A percentile compares a stretch with the other conserved stretches of the same genome.
These are phyloP conservation scores for Talaromyces albobiverticillius DNA, from an alignment of 2,329 filamentous ascomycete species.

Conservation along the genomic window DNA sequence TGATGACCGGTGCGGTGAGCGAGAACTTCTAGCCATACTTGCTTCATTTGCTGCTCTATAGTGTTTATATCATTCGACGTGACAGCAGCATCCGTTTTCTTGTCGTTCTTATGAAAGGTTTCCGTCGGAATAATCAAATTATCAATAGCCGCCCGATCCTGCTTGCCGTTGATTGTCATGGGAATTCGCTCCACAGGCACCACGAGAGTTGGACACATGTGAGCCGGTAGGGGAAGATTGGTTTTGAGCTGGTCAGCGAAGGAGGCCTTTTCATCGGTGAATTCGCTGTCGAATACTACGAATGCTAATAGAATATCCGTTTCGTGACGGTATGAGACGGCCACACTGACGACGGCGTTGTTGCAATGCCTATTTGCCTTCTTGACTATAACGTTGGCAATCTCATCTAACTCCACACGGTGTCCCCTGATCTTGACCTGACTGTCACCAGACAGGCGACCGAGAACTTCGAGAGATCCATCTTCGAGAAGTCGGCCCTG, in stretches of 20 bases:
- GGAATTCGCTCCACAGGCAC: slow-evolving; percentile 26
- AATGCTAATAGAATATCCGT: too few species aligned
- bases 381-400: slow-evolving; percentile 19
- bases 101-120: too few species aligned
- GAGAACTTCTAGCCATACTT: slow-evolving; percentile 21
- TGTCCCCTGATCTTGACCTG: slow-evolving; percentile 42
- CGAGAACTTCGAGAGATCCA: slow-evolving; percentile 31
- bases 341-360: slow-evolving; percentile 20
- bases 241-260: slow-evolving; percentile 15
- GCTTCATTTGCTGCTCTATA: slow-evolving; percentile 6
- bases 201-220: slow-evolving; percentile 34
- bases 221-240: slow-evolving; percentile 30
- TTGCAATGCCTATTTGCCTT: slow-evolving; percentile 25
- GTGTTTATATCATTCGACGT: too few species aligned
- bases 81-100: neutral
- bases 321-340: slow-evolving; percentile 17
- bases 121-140: slow-evolving; percentile 19
- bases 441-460: slow-evolving; percentile 31
- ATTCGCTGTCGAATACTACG: neutral
- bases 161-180: slow-evolving; percentile 26
- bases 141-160: slow-evolving; percentile 21
- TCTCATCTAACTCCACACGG: slow-evolving; percentile 40
- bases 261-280: slow-evolving; percentile 21
- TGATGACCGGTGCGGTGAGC: slow-evolving; percentile 15
- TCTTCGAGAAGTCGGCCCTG: slow-evolving; percentile 31